Conservation (phyloP, 108 stramenopile genomes). For the Cylindrotheca closterium region DNA sequence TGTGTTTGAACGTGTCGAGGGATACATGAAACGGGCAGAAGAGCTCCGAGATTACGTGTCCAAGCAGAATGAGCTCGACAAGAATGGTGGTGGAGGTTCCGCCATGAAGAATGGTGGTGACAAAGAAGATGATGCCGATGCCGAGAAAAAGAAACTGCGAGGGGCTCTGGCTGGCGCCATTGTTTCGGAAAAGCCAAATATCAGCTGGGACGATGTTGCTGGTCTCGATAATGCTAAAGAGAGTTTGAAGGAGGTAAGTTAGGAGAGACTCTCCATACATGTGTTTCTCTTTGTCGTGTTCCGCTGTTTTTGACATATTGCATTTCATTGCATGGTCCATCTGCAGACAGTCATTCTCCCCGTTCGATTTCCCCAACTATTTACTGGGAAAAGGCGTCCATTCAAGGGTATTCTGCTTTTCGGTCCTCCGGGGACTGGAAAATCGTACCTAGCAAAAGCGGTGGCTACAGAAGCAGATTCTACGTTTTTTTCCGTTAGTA, state of each 20-base stretch:
- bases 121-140: conserved; percentile 74
- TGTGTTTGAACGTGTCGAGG: conserved; percentile 85
- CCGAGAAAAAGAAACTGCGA: conserved; percentile 79
- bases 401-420: conserved; percentile 97
- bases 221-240: conserved; percentile 97
- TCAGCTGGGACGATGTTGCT: conserved; percentile 98
- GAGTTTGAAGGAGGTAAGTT: conserved; percentile 81
- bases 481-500: conserved; percentile 96
- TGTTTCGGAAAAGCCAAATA: conserved; percentile 96
- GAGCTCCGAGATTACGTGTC: conserved; percentile 74
- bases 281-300: too few relatives aligned
- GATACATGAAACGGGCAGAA: conserved; percentile 96
- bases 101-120: conserved; percentile 51
- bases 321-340: too few relatives aligned
- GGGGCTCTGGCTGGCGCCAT: conserved; percentile 81
- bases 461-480: conserved; percentile 99
- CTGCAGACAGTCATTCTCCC: conserved; percentile 95
- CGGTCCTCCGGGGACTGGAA: conserved; percentile 91
- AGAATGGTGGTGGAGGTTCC: conserved; percentile 25
- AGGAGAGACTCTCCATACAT: too few relatives aligned
- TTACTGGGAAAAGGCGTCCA: conserved; percentile 88
- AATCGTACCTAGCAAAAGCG: conserved; percentile 98
- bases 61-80: conserved; percentile 37
- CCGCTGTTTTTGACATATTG: too few relatives aligned
- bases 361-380: conserved; percentile 91